Evolutionary conservation across 495 filamentous ascomycete species (phyloP), one percentile per base, ranked within the genome.

Genomic region (Neurospora sp.): DNA sequence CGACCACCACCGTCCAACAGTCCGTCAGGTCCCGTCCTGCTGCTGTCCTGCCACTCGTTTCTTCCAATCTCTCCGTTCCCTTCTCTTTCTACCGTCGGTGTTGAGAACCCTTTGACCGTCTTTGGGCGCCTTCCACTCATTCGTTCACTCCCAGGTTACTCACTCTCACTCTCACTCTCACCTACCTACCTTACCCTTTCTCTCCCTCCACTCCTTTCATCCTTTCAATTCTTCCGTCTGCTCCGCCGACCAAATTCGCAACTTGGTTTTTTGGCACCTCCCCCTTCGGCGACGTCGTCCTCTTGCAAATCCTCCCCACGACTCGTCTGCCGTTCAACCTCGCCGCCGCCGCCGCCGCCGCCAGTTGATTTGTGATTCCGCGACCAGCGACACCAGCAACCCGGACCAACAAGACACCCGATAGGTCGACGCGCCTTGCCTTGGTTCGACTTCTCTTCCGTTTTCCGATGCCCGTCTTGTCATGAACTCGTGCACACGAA

Each of bases 401-500:
- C 6, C 27, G 53, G 53, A 65, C 27, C 42, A 69, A 74, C 69
- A 72, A 53, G 71, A 77, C 71, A 72, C 74, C 74, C 72, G 70
- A 73, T 72, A 74, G 74, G 75, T 73, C 76, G 70, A 53, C 70
- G 70, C 72, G 68, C 70, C 72, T 53, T 71, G 65, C 69, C 69
- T 35, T 68, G 70, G 53, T 37, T 61, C 18, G 35, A 9, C 16
- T 71, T 70, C 10, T 45, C 27, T 65, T 35, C 53, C 53, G 70
- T 53, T 75, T 71, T 61, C 77, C 74, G 68, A 81, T 81, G 80
- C 80, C 75, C 75, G 74, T 72, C 73, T 70, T 76, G 78, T 75
- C 74, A 80, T 80, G 79, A 82, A 53, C 73, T 77, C 78, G 76
- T 71, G 72, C 73, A 78, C 76, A 77, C 74, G 76, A 76, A 68